Base-by-base conservation (phyloP, 371 early-diverging fungal genomes). In the Mucor racemosus region DNA sequence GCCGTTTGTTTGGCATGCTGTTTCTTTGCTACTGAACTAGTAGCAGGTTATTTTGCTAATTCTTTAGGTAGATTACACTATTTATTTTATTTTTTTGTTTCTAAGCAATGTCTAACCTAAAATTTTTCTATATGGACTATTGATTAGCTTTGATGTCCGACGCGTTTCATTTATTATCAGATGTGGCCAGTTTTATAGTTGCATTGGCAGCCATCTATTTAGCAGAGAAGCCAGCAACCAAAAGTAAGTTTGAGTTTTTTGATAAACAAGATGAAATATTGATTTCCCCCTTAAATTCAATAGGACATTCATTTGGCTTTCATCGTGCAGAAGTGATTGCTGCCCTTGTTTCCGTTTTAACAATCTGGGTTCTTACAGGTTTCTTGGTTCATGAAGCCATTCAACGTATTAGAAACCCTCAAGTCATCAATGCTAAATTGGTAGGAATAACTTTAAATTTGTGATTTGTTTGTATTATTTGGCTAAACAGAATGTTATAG, bases 311-410 rank as follows among this genome's bases (percentile, higher is more conserved):
- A 9, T 95, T 88, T 77, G 95, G 96, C 39, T 95, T 90, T 69
- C 88, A 94, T 60, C 87, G 96, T 40, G 91, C 91, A 41, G 95
- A 95, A 75, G 93, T 95, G 34, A 76, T 95, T 46, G 96, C 94
- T 14, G 95, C 94, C 0, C 71, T 95, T 33, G 67, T 88, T 41
- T 94, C 95, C 2, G 88, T 93, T 15, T 76, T 92, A 41, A 81
- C 93, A 31, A 95, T 95, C 57, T 95, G 95, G 94, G 79, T 88
- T 17, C 73, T 95, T 61, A 94, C 95, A 0, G 89, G 82, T 33
- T 81, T 83, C 66, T 72, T 96, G 64, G 82, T 93, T 7, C 73
- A 80, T 58, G 95, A 95, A 80, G 94, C 95, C 8, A 74, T 91
- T 58, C 85, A 92, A 38, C 87, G 95, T 31, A 69, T 94, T 42